A percentile compares a stretch with the other conserved stretches of the same genome.
Conservation (phyloP, 495 filamentous ascomycete species). For the Trypethelium eluteriae region DNA sequence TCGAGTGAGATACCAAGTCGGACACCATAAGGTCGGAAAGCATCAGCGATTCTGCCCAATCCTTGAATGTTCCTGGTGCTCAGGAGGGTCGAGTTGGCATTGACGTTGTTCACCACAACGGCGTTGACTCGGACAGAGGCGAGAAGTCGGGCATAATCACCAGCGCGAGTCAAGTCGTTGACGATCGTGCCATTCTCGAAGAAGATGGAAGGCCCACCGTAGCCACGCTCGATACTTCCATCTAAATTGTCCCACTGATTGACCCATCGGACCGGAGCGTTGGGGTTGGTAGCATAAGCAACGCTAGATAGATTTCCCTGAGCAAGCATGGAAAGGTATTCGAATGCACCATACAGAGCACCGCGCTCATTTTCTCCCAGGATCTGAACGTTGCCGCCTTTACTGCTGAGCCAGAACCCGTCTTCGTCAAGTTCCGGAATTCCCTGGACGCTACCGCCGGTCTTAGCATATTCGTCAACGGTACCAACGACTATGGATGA, state of each 20-base stretch:
- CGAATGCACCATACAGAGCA: constrained; percentile 61
- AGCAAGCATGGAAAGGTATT: constrained; percentile 57
- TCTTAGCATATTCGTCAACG: constrained; percentile 41
- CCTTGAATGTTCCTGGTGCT: constrained; percentile 51
- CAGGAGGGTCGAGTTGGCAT: constrained; percentile 54
- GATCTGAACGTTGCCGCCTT: constrained; percentile 45
- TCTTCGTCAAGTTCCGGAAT: constrained; percentile 49
- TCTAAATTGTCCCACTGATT: constrained; percentile 72
- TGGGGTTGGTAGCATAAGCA: constrained; percentile 48
- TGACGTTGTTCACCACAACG: constrained; percentile 65
- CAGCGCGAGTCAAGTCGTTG: constrained; percentile 50
- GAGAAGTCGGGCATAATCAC: constrained; percentile 59
- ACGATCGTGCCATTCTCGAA: constrained; percentile 50
- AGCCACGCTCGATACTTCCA: constrained; percentile 62
- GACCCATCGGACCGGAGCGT: constrained; percentile 58
- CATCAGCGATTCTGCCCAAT: constrained; percentile 54
- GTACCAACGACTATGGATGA: constrained; percentile 53
- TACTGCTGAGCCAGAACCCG: constrained; percentile 53
- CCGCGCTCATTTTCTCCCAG: constrained; percentile 61
- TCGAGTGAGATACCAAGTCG: constrained; percentile 58
- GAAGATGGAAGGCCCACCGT: constrained; percentile 62
- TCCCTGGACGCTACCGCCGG: constrained; percentile 4
- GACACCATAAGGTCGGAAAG: constrained; percentile 59
- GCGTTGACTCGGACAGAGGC: constrained; percentile 62
- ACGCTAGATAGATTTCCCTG: constrained; percentile 54